phyloP scores from a whole-genome alignment of 2,329 filamentous ascomycete genomes.

The Dactylellina sp. region DNA sequence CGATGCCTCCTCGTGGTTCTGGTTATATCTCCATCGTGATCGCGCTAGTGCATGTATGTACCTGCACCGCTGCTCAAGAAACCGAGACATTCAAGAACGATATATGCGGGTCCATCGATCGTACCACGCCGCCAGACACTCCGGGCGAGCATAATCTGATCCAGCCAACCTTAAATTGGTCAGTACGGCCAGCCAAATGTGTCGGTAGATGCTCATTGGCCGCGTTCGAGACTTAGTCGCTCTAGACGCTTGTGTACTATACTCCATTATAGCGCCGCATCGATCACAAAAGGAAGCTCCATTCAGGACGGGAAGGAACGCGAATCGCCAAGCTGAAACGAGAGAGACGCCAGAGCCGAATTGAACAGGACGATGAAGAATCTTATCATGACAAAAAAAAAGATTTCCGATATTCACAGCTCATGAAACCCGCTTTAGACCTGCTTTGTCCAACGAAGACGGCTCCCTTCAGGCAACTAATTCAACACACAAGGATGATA shows the following conservation, averaged over 20 bases:
- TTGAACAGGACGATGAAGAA: conserved; percentile 21
- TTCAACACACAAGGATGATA: neutral
- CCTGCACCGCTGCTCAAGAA: no score
- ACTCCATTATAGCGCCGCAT: conserved; percentile 42
- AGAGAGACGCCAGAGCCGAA: conserved; percentile 44
- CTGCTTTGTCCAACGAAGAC: conserved; percentile 14
- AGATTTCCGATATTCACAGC: conserved; percentile 26
- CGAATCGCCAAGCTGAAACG: conserved; percentile 44
- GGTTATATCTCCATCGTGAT: no score
- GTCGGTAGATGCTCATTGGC: conserved; percentile 11
- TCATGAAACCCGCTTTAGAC: conserved; percentile 25
- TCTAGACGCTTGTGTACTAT: conserved; percentile 47
- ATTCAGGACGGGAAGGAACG: conserved; percentile 44
- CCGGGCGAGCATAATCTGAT: conserved; percentile 23
- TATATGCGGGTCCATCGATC: no score
- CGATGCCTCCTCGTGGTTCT: no score
- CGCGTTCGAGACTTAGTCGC: conserved; percentile 16
- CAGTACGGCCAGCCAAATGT: neutral
- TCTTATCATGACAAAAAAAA: conserved; percentile 34
- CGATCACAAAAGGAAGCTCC: conserved; percentile 47
- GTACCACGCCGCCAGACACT: no score
- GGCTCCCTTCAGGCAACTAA: conserved; percentile 24
- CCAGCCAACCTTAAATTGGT: conserved; percentile 10
- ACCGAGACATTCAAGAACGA: no score
- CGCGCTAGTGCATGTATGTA: no score